Base-by-base conservation (phyloP, 2,329 filamentous ascomycete genomes). In the Talaromyces sp. region DNA sequence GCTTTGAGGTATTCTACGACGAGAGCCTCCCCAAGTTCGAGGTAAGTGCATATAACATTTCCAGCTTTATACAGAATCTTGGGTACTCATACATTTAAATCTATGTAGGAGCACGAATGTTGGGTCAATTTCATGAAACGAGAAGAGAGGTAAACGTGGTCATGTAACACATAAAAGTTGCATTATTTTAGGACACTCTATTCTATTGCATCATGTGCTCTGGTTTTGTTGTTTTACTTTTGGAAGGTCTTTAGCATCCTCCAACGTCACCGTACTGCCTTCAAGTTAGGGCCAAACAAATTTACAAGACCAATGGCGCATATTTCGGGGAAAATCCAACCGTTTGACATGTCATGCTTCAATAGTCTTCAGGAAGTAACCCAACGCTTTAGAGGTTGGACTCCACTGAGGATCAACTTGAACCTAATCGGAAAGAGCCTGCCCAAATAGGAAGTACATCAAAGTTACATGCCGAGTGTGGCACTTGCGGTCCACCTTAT, bases 1-100 rank as follows among this genome's bases (percentile, higher is more conserved):
- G 78, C 13, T 80, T 80, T 63, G 79, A 81, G 62, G 70, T 81
- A 0, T 79, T 81, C 60, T 73, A 72, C 40, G 78, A 81, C 66
- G 76, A 77, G 8, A 71, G 54, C 6, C 67, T 71, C 43, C 53
- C 65, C n/a, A 56, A 36, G 36, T 71, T 71, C 49, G 67, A 70
- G 67, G 71, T 71, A 45, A 65, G 69, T 17, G 10, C 27, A 60
- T 17, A n/a, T 29, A 19, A 15, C 3, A 7, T 47, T n/a, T 45
- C 2, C n/a, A 36, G 5, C 29, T 56, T 47, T n/a, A 13, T 29
- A 13, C 25, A 45, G 2, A 22, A 8, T 19, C 15, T 19, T 1
- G 27, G 22, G 45, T 31, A 25, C 58, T 60, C 25, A 45, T 38
- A 5, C 17, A 1, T 22, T 5, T 22, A 1, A 38, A 36, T 53